Percentiles rank a stretch among this genome's conserved stretches.
phyloP scores from a whole-genome alignment of 192 early-diverging fungal genomes.

The Globomyces pollinis-pini region DNA sequence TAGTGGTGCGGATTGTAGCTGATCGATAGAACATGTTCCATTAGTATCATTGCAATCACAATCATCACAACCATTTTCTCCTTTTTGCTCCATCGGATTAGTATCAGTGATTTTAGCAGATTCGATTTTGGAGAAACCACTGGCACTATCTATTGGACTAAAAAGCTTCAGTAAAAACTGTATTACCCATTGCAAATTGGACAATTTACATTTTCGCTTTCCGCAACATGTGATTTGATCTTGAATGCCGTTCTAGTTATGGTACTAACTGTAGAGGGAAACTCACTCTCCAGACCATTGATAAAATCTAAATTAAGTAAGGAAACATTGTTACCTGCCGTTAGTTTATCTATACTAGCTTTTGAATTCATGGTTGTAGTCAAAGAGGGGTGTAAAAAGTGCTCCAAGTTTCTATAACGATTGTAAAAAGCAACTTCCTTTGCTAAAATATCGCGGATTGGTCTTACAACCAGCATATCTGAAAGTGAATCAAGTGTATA shows the following conservation, averaged over 20 bases:
- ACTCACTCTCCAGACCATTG: conserved; percentile 66
- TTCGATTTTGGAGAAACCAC: too few relatives aligned
- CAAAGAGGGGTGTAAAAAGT: conserved; percentile 35
- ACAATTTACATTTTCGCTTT: conserved; percentile 40
- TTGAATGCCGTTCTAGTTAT: conserved; percentile 75
- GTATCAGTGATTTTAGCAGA: neutral
- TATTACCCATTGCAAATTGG: conserved; percentile 63
- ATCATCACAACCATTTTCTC: neutral
- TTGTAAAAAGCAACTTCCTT: conserved; percentile 77
- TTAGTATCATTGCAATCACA: too few relatives aligned
- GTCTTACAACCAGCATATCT: conserved; percentile 56
- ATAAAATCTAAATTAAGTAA: conserved; percentile 60
- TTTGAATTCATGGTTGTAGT: conserved; percentile 49
- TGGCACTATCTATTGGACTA: neutral
- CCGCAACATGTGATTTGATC: conserved; percentile 51
- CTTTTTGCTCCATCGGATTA: too few relatives aligned
- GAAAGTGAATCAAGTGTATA: conserved; percentile 26
- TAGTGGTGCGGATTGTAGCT: neutral
- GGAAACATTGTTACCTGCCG: conserved; percentile 54
- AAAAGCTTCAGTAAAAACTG: neutral
- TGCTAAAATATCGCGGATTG: conserved; percentile 69
- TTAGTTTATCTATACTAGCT: conserved; percentile 51
- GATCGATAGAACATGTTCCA: neutral
- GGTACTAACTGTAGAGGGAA: conserved; percentile 77
- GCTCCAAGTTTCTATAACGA: conserved; percentile 31